Conservation (phyloP, 352 stramenopile species). For the Phytophthora lateralis region DNA sequence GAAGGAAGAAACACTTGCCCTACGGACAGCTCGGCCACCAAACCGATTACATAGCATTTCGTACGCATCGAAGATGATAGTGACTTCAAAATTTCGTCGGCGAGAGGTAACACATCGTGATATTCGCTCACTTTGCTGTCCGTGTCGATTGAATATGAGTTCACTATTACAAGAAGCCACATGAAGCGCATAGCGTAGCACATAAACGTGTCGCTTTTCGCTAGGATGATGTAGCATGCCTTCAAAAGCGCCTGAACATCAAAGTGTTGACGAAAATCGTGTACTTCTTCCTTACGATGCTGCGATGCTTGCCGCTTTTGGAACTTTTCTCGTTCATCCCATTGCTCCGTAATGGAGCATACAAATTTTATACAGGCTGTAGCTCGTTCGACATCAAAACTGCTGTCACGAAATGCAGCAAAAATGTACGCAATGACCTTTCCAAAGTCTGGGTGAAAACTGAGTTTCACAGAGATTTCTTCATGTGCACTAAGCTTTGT, state of each 20-base stretch:
- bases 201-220: background rate
- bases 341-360: slow-evolving; percentile 24
- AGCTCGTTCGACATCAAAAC: background rate
- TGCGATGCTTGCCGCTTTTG: background rate
- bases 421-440: slow-evolving; percentile 15
- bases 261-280: background rate
- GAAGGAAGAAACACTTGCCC: background rate
- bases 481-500: slow-evolving; percentile 12
- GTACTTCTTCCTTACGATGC: background rate
- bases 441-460: slow-evolving; percentile 14
- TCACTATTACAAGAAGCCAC: slow-evolving; percentile 16
- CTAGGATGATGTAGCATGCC: slow-evolving; percentile 1
- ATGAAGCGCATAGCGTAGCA: slow-evolving; percentile 14
- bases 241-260: slow-evolving; percentile 8
- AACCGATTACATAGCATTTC: slow-evolving; percentile 10
- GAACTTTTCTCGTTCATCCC: background rate
- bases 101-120: slow-evolving; percentile 4
- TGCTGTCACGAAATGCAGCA: background rate
- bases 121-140: background rate
- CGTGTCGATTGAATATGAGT: background rate
- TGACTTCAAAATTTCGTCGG: slow-evolving; percentile 1
- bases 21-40: slow-evolving; percentile 20
- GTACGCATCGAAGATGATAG: slow-evolving; percentile 1
- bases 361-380: slow-evolving; percentile 15
- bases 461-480: slow-evolving; percentile 2